phyloP scores from a whole-genome alignment of 345 rosid genomes.

The Euphorbia pulcherrima region DNA sequence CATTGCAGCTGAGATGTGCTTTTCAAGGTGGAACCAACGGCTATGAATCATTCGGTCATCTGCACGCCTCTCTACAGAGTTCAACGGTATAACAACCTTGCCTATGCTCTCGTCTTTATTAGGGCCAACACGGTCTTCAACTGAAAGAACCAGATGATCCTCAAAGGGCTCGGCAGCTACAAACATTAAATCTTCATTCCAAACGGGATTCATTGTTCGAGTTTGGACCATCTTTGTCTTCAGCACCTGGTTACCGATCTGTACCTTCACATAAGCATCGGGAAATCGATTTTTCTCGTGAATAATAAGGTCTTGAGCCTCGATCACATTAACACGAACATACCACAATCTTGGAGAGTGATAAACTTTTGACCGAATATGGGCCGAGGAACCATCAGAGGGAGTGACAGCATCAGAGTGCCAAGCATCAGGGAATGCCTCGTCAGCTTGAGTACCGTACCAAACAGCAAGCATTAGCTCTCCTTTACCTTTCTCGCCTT shows the following conservation, averaged over 20 bases:
- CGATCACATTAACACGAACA: slow-evolving; percentile 30
- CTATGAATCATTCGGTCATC: slow-evolving; percentile 27
- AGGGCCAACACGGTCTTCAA: slow-evolving; percentile 28
- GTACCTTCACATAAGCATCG: slow-evolving; percentile 26
- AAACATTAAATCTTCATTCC: slow-evolving; percentile 33
- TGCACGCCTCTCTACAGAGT: slow-evolving; percentile 23
- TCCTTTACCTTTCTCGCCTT: slow-evolving; percentile 23
- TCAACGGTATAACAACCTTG: slow-evolving; percentile 28
- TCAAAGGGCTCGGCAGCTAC: slow-evolving; percentile 37
- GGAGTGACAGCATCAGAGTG: slow-evolving; percentile 28
- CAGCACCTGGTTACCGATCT: slow-evolving; percentile 26
- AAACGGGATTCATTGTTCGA: slow-evolving; percentile 22
- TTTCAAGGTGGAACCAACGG: slow-evolving; percentile 30
- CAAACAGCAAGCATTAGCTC: slow-evolving; percentile 34
- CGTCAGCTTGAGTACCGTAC: slow-evolving; percentile 36
- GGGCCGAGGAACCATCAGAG: slow-evolving; percentile 21
- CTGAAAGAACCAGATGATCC: slow-evolving; percentile 27
- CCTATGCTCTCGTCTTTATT: slow-evolving; percentile 30
- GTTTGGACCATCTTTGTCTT: slow-evolving; percentile 24
- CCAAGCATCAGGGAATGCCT: slow-evolving; percentile 35
- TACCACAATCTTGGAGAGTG: slow-evolving; percentile 34
- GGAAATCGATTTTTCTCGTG: slow-evolving; percentile 24
- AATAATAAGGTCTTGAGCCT: slow-evolving; percentile 27
- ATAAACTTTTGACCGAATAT: slow-evolving; percentile 27
- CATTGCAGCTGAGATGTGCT: slow-evolving; percentile 20